Base-by-base conservation (phyloP, 2,329 filamentous ascomycete genomes). In the Pseudogymnoascus sp. region DNA sequence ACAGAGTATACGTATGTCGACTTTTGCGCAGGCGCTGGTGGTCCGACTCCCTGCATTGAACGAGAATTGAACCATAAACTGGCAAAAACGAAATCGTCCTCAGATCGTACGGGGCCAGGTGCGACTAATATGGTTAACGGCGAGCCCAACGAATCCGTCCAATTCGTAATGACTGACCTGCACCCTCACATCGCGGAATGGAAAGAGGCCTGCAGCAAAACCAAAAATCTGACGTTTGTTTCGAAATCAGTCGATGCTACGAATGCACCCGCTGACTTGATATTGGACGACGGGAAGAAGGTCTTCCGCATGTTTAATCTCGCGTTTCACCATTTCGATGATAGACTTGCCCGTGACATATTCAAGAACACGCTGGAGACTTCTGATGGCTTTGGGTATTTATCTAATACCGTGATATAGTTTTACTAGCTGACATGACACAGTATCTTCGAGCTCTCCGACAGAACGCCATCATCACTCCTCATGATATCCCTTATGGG, bases 321-420 rank as follows among this genome's bases (percentile, higher is more conserved):
- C 1, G 83, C 87, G 1, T 93, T 93, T 70, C 89, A 92, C 74
- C 89, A 92, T 75, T 92, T 92, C 68, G 82, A 86, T 66, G 86
- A 91, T 69, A 75, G 76, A 3, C 74, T 86, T 17, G 89, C 87
- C 0, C 76, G 73, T 26, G 78, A 79, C 8, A 87, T 91, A 31
- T 72, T 93, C 33, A 78, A 78, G 62, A 85, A 88, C 71, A 87
- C 87, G 0, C 74, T 90, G 38, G 78, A 83, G 68, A 89, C 83
- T 0, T 82, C 83, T 62, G 82, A 88, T 66, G 88, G 83, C 0
- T 87, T 91, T 68, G 87, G 82, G 77, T 79, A 67, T 68, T 13
- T 38, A 57, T 57, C 9, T 3, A 19, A 5, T 21, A 11, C 17
- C 2, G 17, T 33, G 2, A 15, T 33, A 33, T 31, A n/a, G 1